Base-by-base conservation (phyloP, 306 rosid genomes). In the Ochetophila trinervis region DNA sequence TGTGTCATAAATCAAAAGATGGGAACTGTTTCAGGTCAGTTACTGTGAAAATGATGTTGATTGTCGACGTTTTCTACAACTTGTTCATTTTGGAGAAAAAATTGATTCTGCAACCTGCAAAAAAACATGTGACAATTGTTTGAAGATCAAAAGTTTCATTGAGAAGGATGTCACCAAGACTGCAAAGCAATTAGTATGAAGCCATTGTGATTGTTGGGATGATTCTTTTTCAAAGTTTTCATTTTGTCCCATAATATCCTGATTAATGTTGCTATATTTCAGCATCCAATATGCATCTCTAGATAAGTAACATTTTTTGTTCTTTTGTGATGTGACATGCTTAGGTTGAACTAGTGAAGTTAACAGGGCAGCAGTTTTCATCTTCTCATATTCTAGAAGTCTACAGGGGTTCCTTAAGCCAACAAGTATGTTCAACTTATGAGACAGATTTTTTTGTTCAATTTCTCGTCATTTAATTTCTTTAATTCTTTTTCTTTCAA, bases 91-190 rank as follows among this genome's bases (percentile, higher is more conserved):
- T 60, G 99, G 99, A 72, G 97, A 93, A 71, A 93, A 85, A 75
- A 89, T 93, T 68, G 88, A 93, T 84, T 80, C 84, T 78, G 75
- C 74, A 60, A 77, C 85, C 52, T 93, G 99, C 88, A 82, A 80
- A 74, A 93, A 87, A 83, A 93, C 99, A 40, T 93, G 99, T 68
- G 99, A 93, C 75, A 93, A 86, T 86, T 93, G 99, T 77, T 74
- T 79, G 83, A 90, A 76, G 79, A 68, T 70, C 74, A 80, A 73
- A 72, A 87, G 76, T 76, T 87, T 78, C 59, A 56, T 76, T 60
- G 97, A 90, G 78, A 93, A 87, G 85, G 91, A 93, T 84, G 94
- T 90, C 75, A 90, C 97, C 18, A 85, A 76, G 72, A 81, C 49
- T 5, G 90, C 96, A 51, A 90, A 84, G 83, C 97, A 93, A 83